A percentile compares a stretch with the other conserved stretches of the same genome.
phyloP scores from a whole-genome alignment of 139 green algal genomes.

The Auxenochlorella pyrenoidosa region DNA sequence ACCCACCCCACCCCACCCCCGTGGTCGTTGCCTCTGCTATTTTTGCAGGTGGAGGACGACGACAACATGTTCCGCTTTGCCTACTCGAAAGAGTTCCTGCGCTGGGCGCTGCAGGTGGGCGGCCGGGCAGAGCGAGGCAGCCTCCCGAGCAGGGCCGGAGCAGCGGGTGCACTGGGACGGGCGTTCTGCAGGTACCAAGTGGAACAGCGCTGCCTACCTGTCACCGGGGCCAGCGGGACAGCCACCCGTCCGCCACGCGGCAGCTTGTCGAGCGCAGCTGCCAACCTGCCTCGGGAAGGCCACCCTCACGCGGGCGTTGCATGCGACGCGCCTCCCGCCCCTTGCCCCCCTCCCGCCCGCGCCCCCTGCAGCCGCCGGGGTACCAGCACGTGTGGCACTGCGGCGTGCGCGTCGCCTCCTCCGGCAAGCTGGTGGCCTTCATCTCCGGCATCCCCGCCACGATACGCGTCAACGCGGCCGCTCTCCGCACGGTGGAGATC shows the following conservation, averaged over 20 bases:
- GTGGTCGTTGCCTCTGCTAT: no score
- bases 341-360: not conserved
- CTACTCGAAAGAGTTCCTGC: conserved; percentile 88
- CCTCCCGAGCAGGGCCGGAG: no score
- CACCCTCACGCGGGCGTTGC: no score
- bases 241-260: no score
- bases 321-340: no score
- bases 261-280: no score
- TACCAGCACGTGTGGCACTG: conserved; percentile 85
- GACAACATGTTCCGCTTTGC: conserved; percentile 98
- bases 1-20: no score
- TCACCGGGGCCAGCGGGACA: no score
- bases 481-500: conserved; percentile 84
- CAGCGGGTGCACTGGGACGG: no score
- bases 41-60: conserved; percentile 83
- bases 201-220: no score
- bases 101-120: conserved; percentile 81
- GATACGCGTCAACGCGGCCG: conserved; percentile 58
- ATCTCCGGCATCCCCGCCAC: conserved; percentile 87
- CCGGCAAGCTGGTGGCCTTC: conserved; percentile 89
- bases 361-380: conserved; percentile 74
- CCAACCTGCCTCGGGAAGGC: no score
- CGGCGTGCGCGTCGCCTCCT: conserved; percentile 62
- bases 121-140: not conserved
- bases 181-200: no score